Evolutionary conservation across 768 basidiomycete species (phyloP), one percentile per base, ranked within the genome.

Genomic region (Mycena pura): DNA sequence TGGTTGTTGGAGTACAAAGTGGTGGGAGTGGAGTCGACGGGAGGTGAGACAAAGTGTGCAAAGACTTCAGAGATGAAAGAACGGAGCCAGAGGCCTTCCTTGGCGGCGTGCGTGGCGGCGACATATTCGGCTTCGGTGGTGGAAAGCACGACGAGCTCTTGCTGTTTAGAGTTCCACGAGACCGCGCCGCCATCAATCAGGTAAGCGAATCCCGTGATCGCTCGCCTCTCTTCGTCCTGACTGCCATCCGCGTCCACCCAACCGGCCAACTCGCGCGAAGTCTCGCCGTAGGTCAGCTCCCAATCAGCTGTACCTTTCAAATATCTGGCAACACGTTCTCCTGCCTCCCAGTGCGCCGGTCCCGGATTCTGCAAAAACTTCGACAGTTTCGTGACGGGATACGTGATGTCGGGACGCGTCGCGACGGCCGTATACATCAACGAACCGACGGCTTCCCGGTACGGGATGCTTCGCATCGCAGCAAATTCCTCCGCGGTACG

Each of bases 311-410:
- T 63, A n/a, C 64, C 62, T 6, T 56, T 40, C 2, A 82, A 64
- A 60, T 81, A 82, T 3, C 69, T 68, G 34, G 74, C 62, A 25
- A 79, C 52, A 40, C 71, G 73, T 44, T 74, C 73, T 10, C 70
- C 70, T 17, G 73, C 75, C 6, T 67, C 54, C 72, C 75, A 78
- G 59, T 81, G 80, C 1, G 47, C 41, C 0, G 13, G 29, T 0
- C 67, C 66, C 1, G 74, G 75, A 54, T 75, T 74, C 9, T 55
- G 39, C 19, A 66, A 45, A 66, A 72, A 77, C 7, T 66, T 69
- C 0, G 69, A 62, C 1, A 77, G 58, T 3, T 57, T 57, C 9
- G 66, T 53, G 19, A 73, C 63, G 6, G 74, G 48, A 31, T 60
- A 71, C 0, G 64, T 32, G 24, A 74, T 71, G 36, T 74, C 70